These are phyloP conservation scores for Nakataea oryzae DNA, from an alignment of 2,329 filamentous ascomycete species.

Conservation along the genomic window DNA sequence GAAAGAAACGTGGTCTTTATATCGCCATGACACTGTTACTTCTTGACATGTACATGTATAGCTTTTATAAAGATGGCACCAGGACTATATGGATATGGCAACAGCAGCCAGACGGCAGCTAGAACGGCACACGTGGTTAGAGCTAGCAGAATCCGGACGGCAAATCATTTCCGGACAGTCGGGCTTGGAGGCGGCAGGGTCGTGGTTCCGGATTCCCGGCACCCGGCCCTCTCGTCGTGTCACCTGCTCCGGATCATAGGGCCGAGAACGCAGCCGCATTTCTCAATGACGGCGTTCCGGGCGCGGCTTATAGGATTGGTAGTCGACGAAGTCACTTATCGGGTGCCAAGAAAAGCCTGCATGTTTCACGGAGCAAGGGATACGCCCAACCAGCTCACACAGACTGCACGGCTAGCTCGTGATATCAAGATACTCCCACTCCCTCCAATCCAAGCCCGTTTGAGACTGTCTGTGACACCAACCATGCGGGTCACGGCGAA, in stretches of 20 bases:
- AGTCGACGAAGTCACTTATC: neutral
- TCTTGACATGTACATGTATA: no score
- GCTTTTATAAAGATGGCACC: no score
- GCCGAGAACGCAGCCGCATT: neutral
- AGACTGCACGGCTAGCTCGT: neutral
- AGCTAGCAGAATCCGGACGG: neutral
- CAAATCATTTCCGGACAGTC: neutral
- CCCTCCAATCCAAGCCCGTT: neutral
- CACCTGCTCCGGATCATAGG: neutral
- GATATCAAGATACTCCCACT: neutral
- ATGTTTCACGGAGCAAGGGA: neutral
- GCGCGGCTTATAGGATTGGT: neutral
- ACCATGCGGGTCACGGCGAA: neutral
- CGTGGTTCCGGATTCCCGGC: no score
- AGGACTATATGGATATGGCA: no score
- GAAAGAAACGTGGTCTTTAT: no score
- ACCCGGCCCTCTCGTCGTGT: neutral
- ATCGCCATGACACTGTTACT: no score
- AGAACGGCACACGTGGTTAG: no score
- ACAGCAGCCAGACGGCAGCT: neutral
- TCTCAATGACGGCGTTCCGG: neutral
- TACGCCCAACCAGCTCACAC: neutral
- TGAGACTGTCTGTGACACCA: neutral
- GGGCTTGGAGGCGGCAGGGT: neutral
- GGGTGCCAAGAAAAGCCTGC: neutral